phyloP scores from a whole-genome alignment of 208 protist genomes.

The Crithidia expoeki region DNA sequence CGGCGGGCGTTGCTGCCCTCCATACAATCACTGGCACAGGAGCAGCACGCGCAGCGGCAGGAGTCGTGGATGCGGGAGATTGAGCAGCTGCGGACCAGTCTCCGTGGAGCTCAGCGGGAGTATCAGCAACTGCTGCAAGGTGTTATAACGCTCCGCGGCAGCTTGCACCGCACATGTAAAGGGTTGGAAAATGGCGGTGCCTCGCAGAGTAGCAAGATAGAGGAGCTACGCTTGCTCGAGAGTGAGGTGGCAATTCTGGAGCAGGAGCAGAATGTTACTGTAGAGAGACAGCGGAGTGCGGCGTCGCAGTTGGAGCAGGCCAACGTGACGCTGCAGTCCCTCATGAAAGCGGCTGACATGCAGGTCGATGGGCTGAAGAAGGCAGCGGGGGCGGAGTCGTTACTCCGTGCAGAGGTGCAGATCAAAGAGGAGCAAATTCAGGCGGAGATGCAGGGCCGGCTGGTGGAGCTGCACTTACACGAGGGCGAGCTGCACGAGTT shows the following conservation, averaged over 20 bases:
- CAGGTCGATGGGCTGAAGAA: constrained; percentile 37
- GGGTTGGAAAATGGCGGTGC: constrained; percentile 7
- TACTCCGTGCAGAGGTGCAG: constrained; percentile 59
- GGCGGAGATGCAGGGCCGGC: constrained; percentile 42
- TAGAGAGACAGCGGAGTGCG: neutral
- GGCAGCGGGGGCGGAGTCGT: constrained; percentile 43
- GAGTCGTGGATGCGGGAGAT: constrained; percentile 30
- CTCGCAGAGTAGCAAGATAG: constrained; percentile 10
- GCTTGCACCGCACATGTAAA: constrained; percentile 23
- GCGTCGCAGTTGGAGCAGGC: constrained; percentile 26
- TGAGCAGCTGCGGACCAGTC: constrained; percentile 20
- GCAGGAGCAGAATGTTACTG: constrained; percentile 17
- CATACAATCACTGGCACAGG: constrained; percentile 26
- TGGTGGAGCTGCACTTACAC: constrained; percentile 71
- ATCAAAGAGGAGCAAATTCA: constrained; percentile 52
- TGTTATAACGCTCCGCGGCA: constrained; percentile 35
- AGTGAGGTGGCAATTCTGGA: constrained; percentile 22
- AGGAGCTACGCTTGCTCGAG: constrained; percentile 32
- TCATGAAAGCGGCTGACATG: constrained; percentile 48
- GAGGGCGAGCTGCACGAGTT: constrained; percentile 56
- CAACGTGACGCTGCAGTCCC: constrained; percentile 41
- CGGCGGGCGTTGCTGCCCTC: constrained; percentile 22
- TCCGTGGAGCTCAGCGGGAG: constrained; percentile 27
- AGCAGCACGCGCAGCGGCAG: constrained; percentile 33
- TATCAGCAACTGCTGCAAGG: constrained; percentile 43